These are phyloP conservation scores for Escovopsis sp. DNA, from an alignment of 2,329 filamentous ascomycete species.

Conservation along the genomic window DNA sequence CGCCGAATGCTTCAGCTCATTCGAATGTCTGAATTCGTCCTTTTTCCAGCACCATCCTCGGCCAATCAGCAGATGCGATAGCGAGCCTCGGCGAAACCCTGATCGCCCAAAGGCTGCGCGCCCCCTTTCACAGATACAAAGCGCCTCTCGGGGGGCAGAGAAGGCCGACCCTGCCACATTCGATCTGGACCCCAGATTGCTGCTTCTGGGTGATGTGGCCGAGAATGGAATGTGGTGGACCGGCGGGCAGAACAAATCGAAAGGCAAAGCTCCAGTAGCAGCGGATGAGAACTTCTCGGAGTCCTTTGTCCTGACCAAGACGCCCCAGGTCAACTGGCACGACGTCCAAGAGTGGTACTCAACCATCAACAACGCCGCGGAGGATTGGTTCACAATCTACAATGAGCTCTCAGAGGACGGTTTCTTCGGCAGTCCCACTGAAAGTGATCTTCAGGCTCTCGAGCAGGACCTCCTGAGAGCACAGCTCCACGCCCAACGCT, in stretches of 20 bases:
- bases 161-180: slow-evolving; percentile 12
- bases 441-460: slow-evolving; percentile 26
- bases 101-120: slow-evolving; percentile 8
- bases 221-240: slow-evolving; percentile 80
- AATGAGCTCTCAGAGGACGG: slow-evolving; percentile 28
- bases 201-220: slow-evolving; percentile 59
- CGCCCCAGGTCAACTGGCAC: slow-evolving; percentile 61
- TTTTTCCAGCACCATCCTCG: slow-evolving; percentile 42
- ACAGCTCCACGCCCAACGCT: slow-evolving; percentile 53
- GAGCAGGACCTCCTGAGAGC: slow-evolving; percentile 38
- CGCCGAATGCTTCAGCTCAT: slow-evolving; percentile 49
- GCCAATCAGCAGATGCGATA: slow-evolving; percentile 10
- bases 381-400: slow-evolving; percentile 48
- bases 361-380: slow-evolving; percentile 51
- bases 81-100: slow-evolving; percentile 16
- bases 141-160: slow-evolving; percentile 8
- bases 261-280: slow-evolving; percentile 8
- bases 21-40: slow-evolving; percentile 60
- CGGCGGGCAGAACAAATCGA: slow-evolving; percentile 34
- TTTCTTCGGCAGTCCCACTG: slow-evolving; percentile 17
- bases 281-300: slow-evolving; percentile 8
- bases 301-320: slow-evolving; percentile 18
- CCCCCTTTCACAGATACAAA: slow-evolving; percentile 14
- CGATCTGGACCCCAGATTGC: slow-evolving; percentile 59
- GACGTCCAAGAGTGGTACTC: slow-evolving; percentile 62